These are phyloP conservation scores for Fusarium sp. DNA, from an alignment of 2,329 filamentous ascomycete species.

Conservation along the genomic window DNA sequence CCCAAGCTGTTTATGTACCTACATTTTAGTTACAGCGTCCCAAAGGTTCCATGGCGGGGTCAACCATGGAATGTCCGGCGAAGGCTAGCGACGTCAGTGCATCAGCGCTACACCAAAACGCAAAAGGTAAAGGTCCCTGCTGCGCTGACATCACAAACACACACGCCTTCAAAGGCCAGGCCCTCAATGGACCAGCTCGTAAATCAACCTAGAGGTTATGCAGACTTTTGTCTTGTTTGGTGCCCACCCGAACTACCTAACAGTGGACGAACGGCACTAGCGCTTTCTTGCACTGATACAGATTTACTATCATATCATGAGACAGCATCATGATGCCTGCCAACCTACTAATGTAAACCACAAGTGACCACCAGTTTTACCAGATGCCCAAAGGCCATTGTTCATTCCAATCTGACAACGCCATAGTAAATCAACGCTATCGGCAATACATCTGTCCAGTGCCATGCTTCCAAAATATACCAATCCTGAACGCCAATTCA, in stretches of 20 bases:
- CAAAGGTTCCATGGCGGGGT: constrained; percentile 36
- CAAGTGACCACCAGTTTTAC: not conserved
- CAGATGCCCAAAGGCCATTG: not conserved
- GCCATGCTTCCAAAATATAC: constrained; percentile 27
- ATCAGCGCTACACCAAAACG: constrained; percentile 29
- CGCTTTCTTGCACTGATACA: not conserved
- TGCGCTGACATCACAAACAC: constrained; percentile 33
- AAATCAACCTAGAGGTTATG: not conserved
- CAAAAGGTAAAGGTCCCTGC: constrained; percentile 5
- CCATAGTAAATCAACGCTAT: constrained; percentile 11
- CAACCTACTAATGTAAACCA: not conserved
- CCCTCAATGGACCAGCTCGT: not conserved
- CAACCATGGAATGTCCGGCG: constrained; percentile 20
- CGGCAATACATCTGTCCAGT: constrained; percentile 1
- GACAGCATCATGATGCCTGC: constrained; percentile 3
- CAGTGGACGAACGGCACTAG: not conserved
- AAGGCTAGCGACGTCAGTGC: constrained; percentile 40
- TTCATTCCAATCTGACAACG: constrained; percentile 17
- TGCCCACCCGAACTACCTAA: not conserved
- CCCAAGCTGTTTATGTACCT: constrained; percentile 22
- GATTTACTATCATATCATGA: constrained; percentile 10
- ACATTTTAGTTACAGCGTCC: not conserved
- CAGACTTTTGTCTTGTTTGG: not conserved
- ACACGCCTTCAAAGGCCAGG: not conserved
- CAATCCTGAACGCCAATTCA: constrained; percentile 23